Conservation (phyloP, 768 basidiomycete genomes). For the Suillus decipiens region DNA sequence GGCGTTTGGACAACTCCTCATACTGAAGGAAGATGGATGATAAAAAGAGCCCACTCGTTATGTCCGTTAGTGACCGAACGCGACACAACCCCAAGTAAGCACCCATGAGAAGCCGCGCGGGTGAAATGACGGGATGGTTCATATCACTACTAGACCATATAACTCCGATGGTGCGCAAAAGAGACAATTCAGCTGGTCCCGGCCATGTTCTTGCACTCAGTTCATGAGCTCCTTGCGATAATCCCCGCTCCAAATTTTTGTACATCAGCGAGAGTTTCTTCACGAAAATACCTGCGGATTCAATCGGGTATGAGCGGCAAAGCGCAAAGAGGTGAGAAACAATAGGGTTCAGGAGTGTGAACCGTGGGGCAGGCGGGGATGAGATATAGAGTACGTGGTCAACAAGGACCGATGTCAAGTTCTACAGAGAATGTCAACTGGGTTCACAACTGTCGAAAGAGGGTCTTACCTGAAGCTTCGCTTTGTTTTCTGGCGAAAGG, state of each 20-base stretch:
- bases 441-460: slow-evolving; percentile 2
- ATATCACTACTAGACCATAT: slow-evolving; percentile 96
- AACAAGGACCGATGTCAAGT: slow-evolving; percentile 73
- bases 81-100: slow-evolving; percentile 87
- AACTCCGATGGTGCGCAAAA: slow-evolving; percentile 78
- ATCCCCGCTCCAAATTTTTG: slow-evolving; percentile 85
- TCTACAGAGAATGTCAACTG: slow-evolving; percentile 42
- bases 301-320: slow-evolving; percentile 77
- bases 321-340: slow-evolving; percentile 80
- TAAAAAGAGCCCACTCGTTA: slow-evolving; percentile 87
- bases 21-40: slow-evolving; percentile 85
- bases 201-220: slow-evolving; percentile 84
- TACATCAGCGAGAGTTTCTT: slow-evolving; percentile 88
- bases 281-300: slow-evolving; percentile 76
- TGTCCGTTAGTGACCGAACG: slow-evolving; percentile 70
- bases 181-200: slow-evolving; percentile 73
- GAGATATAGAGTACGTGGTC: slow-evolving; percentile 86
- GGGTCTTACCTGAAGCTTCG: slow-evolving; percentile 77
- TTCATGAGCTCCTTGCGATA: slow-evolving; percentile 66
- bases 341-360: slow-evolving; percentile 61
- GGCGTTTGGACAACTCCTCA: slow-evolving; percentile 79
- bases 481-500: slow-evolving; percentile 88
- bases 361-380: slow-evolving; percentile 59
- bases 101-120: slow-evolving; percentile 84
- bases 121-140: slow-evolving; percentile 85